A percentile compares a stretch with the other conserved stretches of the same genome.
Evolutionary conservation across 257 asterid species (phyloP).

Genomic region (Marsdenia floribunda): DNA sequence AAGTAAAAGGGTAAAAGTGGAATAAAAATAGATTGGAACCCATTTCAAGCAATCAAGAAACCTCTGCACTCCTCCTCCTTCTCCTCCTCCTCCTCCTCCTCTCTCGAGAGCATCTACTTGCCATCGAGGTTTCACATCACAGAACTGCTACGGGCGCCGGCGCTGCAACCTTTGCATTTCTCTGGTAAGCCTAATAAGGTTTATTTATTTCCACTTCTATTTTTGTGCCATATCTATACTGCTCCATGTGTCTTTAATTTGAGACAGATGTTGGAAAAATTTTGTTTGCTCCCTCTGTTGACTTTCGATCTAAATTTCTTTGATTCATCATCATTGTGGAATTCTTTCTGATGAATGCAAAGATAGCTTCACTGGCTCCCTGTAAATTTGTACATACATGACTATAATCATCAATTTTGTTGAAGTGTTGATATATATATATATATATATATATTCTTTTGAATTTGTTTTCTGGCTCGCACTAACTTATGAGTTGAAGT

Average conservation of each 20-base stretch:
- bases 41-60: constrained; percentile 16
- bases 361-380: neutral
- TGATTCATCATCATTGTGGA: neutral
- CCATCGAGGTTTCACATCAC: neutral
- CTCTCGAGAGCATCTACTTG: neutral
- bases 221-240: no score
- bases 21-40: neutral
- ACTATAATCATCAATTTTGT: neutral
- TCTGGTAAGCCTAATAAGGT: neutral
- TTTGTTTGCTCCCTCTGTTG: neutral
- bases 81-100: no score
- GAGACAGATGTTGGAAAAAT: neutral
- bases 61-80: neutral
- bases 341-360: neutral
- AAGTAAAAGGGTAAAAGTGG: constrained; percentile 14
- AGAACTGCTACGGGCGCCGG: neutral
- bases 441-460: neutral
- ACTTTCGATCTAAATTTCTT: constrained; percentile 14
- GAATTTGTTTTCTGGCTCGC: neutral
- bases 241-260: neutral
- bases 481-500: neutral
- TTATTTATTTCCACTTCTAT: neutral
- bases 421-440: neutral
- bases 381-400: neutral
- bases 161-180: neutral